Base-by-base conservation (phyloP, 306 rosid species). In the Pueraria montana region DNA sequence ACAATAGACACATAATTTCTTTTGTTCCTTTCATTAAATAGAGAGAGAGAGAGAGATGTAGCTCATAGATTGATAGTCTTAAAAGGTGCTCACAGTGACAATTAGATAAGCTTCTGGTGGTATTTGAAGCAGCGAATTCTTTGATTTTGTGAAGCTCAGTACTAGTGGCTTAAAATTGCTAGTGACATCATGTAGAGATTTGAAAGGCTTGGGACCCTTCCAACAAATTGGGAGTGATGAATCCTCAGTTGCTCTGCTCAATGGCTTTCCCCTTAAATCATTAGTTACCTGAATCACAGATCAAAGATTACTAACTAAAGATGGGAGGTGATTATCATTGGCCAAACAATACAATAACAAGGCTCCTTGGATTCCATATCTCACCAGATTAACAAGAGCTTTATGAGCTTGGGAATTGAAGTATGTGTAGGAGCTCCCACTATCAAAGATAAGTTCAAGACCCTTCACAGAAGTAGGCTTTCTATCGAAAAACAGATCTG, bases 361-460 rank as follows among this genome's bases (percentile, higher is more conserved):
- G 52, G 75, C 5, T 61, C 52, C 2, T 24, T 11, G 4, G 43
- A 9, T 40, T 45, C 24, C 58, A 45, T 69, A 69, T 83, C 91
- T 91, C 81, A 95, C 98, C 92, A 84, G 74, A 63, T 85, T 56
- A 65, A 88, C 42, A 64, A 87, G 17, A 7, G 84, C 79, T 32
- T 64, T 55, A 66, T 92, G 89, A 80, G 88, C 85, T 80, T 75
- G 74, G 61, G 91, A 23, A 81, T 81, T 92, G 83, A 95, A 84
- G 86, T 95, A 93, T n/a, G 96, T 85, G 83, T 92, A 95, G 13
- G 99, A 87, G 89, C 94, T 89, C 5, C 99, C 97, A 79, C 98
- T 95, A 73, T 93, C 98, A 86, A 95, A 95, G 45, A 87, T 77
- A n/a, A 91, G 42, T 14, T 69, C 21, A 49, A 92, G 87, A 61